These are phyloP conservation scores for Sporisorium sorghi DNA, from an alignment of 1,284 basidiomycete species.

Conservation along the genomic window DNA sequence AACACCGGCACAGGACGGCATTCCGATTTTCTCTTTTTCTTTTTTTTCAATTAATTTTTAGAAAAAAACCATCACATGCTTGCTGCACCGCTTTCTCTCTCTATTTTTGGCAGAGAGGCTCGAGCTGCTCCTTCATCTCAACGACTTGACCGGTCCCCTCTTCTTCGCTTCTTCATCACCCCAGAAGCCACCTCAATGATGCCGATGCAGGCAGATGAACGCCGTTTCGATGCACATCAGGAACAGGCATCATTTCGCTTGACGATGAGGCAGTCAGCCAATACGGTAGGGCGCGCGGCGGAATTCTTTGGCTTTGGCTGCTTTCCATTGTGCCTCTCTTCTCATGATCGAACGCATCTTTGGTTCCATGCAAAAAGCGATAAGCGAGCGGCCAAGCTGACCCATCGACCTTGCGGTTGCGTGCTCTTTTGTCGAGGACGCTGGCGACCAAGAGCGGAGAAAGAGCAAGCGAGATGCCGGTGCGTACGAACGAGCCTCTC, in stretches of 20 bases:
- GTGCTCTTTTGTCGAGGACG: neutral
- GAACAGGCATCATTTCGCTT: neutral
- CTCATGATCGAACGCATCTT: neutral
- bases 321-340: too few species aligned
- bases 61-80: neutral
- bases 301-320: neutral
- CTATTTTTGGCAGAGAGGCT: neutral
- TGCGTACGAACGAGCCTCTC: neutral
- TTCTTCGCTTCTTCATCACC: neutral
- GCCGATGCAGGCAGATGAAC: neutral
- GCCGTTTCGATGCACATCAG: neutral
- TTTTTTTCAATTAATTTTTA: neutral
- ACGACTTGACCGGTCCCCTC: neutral
- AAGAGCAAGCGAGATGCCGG: slow-evolving; percentile 10
- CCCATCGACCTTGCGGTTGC: slow-evolving; percentile 4
- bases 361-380: neutral
- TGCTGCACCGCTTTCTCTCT: neutral
- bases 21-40: too few species aligned
- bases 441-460: neutral
- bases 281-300: too few species aligned
- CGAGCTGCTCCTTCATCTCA: neutral
- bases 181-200: neutral
- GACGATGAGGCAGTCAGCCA: neutral
- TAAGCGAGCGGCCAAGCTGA: slow-evolving; percentile 1
- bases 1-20: neutral